Percentiles rank a stretch among this genome's conserved stretches.
Evolutionary conservation across 495 filamentous ascomycete genomes (phyloP).

Genomic region (Lichenothelia convexa): DNA sequence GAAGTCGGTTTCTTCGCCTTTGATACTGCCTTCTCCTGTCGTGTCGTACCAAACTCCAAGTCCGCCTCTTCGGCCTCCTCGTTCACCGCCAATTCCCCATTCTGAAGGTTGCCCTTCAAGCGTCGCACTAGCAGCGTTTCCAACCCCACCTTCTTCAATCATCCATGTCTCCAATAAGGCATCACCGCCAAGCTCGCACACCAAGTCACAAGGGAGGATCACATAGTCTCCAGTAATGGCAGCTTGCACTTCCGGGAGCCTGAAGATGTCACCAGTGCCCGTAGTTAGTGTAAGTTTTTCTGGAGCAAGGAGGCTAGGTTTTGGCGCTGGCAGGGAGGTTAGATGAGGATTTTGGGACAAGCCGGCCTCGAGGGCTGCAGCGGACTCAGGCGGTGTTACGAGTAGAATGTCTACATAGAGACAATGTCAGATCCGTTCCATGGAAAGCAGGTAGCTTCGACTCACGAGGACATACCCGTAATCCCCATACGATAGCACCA

Average conservation of each 20-base stretch:
- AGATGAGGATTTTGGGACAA: slow-evolving; percentile 74
- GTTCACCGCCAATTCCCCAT: slow-evolving; percentile 32
- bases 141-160: slow-evolving; percentile 55
- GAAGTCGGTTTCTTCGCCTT: slow-evolving; percentile 85
- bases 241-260: slow-evolving; percentile 26
- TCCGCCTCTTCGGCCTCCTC: slow-evolving; percentile 48
- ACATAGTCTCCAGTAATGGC: slow-evolving; percentile 67
- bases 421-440: neutral
- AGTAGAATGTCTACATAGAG: slow-evolving; percentile 51
- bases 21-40: slow-evolving; percentile 52
- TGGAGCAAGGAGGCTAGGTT: slow-evolving; percentile 58
- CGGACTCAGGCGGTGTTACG: slow-evolving; percentile 59
- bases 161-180: slow-evolving; percentile 81
- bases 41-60: slow-evolving; percentile 82
- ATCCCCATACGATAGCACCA: slow-evolving; percentile 78
- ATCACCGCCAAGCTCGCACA: slow-evolving; percentile 76
- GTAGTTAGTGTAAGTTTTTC: slow-evolving; percentile 53
- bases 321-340: slow-evolving; percentile 58
- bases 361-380: slow-evolving; percentile 52
- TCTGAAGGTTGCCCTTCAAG: slow-evolving; percentile 15
- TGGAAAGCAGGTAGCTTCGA: neutral
- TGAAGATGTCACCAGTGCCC: slow-evolving; percentile 78
- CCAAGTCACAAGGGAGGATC: slow-evolving; percentile 80
- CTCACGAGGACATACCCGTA: slow-evolving; percentile 35
- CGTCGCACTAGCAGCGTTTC: slow-evolving; percentile 24